Conservation (phyloP, 2,329 filamentous ascomycete species). For the Talaromyces funiculosus region DNA sequence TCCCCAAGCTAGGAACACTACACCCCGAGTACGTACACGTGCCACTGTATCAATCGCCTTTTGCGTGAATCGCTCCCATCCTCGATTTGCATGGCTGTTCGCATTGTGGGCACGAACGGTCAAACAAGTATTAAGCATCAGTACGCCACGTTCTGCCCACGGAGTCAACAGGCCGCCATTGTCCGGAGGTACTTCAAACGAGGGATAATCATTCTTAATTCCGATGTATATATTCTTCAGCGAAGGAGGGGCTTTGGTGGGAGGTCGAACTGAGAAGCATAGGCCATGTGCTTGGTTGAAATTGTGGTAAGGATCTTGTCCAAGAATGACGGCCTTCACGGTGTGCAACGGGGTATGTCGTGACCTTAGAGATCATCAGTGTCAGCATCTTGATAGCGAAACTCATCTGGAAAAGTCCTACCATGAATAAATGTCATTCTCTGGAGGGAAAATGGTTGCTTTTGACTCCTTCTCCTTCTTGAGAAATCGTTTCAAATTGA, state of each 20-base stretch:
- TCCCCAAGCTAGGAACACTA: constrained; percentile 96
- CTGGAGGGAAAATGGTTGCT: constrained; percentile 79
- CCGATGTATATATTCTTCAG: constrained; percentile 90
- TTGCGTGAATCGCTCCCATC: constrained; percentile 93
- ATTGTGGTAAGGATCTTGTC: constrained; percentile 97
- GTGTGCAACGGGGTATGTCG: constrained; percentile 81
- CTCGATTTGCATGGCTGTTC: constrained; percentile 76
- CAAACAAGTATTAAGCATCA: constrained; percentile 90
- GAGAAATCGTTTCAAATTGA: constrained; percentile 82
- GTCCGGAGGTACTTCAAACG: constrained; percentile 68
- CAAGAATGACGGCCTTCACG: constrained; percentile 88
- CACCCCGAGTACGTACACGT: constrained; percentile 67
- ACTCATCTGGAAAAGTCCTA: constrained; percentile 39
- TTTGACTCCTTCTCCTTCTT: constrained; percentile 67
- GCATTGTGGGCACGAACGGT: constrained; percentile 87
- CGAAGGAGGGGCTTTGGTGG: constrained; percentile 80
- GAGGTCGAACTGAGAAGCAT: constrained; percentile 88
- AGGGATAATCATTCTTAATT: constrained; percentile 80
- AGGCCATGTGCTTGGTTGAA: constrained; percentile 92
- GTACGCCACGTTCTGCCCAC: constrained; percentile 88
- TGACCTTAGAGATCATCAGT: constrained; percentile 59
- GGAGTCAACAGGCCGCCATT: constrained; percentile 78
- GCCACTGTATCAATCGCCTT: constrained; percentile 83
- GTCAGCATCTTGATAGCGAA: constrained; percentile 15
- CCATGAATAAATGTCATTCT: constrained; percentile 92